phyloP scores from a whole-genome alignment of 768 basidiomycete genomes.

The Albatrellus ellisii region DNA sequence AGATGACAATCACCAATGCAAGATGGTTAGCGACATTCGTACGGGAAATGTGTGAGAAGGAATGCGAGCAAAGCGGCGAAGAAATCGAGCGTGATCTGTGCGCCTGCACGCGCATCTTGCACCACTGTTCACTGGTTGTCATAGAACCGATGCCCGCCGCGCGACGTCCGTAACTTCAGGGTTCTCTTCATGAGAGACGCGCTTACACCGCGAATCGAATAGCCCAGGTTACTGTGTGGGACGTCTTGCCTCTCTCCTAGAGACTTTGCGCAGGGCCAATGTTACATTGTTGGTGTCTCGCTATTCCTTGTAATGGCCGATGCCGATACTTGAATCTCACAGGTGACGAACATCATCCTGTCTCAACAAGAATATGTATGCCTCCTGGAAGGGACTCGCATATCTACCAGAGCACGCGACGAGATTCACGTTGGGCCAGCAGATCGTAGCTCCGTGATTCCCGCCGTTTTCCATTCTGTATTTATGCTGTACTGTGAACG shows the following conservation, averaged over 20 bases:
- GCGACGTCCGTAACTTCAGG: constrained; percentile 12
- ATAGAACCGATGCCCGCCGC: constrained; percentile 11
- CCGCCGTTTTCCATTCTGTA: too few species aligned
- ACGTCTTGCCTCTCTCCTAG: constrained; percentile 9
- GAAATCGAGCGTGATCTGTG: constrained; percentile 65
- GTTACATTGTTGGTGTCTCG: constrained; percentile 7
- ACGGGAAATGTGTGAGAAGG: constrained; percentile 31
- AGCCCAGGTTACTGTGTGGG: constrained; percentile 12
- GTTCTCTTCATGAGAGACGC: constrained; percentile 11
- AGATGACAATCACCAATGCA: constrained; percentile 32
- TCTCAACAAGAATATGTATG: constrained; percentile 65
- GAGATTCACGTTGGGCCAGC: constrained; percentile 51
- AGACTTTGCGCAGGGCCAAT: constrained; percentile 9
- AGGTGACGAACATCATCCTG: constrained; percentile 62
- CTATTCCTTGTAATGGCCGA: neutral
- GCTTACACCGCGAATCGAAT: constrained; percentile 1
- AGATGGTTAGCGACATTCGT: constrained; percentile 51
- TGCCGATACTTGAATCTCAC: neutral
- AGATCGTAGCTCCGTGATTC: too few species aligned
- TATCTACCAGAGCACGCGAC: constrained; percentile 55
- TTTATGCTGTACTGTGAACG: too few species aligned
- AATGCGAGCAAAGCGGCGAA: constrained; percentile 34
- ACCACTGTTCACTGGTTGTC: neutral
- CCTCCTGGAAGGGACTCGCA: constrained; percentile 35
- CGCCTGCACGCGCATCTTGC: constrained; percentile 26